Base-by-base conservation (phyloP, 345 rosid genomes). In the Pistacia vera region DNA sequence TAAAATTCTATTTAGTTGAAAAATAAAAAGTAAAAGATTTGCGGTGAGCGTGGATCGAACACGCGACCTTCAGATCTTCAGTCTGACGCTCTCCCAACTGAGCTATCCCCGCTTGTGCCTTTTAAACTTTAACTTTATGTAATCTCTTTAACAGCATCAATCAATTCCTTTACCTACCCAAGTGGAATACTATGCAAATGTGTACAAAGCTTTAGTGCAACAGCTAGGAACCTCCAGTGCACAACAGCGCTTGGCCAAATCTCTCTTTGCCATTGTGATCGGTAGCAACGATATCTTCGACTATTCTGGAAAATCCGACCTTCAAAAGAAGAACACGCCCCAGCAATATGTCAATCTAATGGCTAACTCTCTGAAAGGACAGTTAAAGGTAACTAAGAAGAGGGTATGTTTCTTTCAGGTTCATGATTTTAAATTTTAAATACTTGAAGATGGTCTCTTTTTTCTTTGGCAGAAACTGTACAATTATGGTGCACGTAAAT, bases 1-100 rank as follows among this genome's bases (percentile, higher is more conserved):
- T 6, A 46, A 46, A 46, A 46, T 46, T 46, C 51, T 46, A 46
- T 46, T 3, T 7, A 7, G 51, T 11, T 3, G 5, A 6, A 46
- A 46, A 46, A 25, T 25, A 51, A 51, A 51, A 12, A 54, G 4
- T 54, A 13, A 54, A 54, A 54, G 12, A 11, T 3, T 61, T 83
- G 90, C 88, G 88, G 85, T 86, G 90, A 84, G 80, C 88, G 86
- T 86, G 88, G 85, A 86, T 81, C 85, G 85, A 86, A 83, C 89
- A 83, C 83, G 81, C 75, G 84, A 79, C 86, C 86, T 86, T 82
- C 85, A 84, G 80, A 81, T 79, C 82, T 91, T 93, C 97, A 93
- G 95, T 90, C 97, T 91, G 97, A 93, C 91, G 97, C 97, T 91
- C 97, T 89, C 95, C 93, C 95, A 89, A 89, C 96, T 89, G 90